Evolutionary conservation across 176 grass and related monocot genomes (phyloP).

Genomic region (Otatea glauca): DNA sequence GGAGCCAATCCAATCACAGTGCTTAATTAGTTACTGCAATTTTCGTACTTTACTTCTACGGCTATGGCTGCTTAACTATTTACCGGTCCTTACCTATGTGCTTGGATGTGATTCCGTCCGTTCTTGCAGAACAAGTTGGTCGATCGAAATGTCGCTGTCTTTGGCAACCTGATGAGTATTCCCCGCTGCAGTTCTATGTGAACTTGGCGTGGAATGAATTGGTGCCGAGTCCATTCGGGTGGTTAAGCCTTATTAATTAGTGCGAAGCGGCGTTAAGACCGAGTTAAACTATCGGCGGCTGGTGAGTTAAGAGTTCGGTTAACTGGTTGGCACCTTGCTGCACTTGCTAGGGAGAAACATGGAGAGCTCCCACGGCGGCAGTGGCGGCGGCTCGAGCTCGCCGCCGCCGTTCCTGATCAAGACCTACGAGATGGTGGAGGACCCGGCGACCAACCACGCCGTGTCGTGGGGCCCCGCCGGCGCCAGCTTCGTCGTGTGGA

Average conservation of each 20-base stretch:
- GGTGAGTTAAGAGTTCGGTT: neutral
- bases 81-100: neutral
- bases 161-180: constrained; percentile 26
- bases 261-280: constrained; percentile 31
- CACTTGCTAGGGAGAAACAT: neutral
- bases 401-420: constrained; percentile 79
- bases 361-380: constrained; percentile 24
- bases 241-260: constrained; percentile 7
- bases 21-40: neutral
- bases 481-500: constrained; percentile 85
- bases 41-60: neutral
- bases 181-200: neutral
- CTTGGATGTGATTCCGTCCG: neutral
- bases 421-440: constrained; percentile 92
- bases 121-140: constrained; percentile 42
- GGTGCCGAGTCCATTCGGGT: neutral
- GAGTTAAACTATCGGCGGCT: neutral
- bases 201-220: neutral
- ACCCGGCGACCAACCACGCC: constrained; percentile 58
- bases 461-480: constrained; percentile 72
- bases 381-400: constrained; percentile 10
- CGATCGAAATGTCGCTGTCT: neutral
- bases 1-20: neutral
- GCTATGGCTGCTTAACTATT: constrained; percentile 10
- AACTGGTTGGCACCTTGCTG: neutral